Percentiles rank a stretch among this genome's conserved stretches.
phyloP scores from a whole-genome alignment of 2,329 filamentous ascomycete species.

The Stachybotrys chlorohalonatus region DNA sequence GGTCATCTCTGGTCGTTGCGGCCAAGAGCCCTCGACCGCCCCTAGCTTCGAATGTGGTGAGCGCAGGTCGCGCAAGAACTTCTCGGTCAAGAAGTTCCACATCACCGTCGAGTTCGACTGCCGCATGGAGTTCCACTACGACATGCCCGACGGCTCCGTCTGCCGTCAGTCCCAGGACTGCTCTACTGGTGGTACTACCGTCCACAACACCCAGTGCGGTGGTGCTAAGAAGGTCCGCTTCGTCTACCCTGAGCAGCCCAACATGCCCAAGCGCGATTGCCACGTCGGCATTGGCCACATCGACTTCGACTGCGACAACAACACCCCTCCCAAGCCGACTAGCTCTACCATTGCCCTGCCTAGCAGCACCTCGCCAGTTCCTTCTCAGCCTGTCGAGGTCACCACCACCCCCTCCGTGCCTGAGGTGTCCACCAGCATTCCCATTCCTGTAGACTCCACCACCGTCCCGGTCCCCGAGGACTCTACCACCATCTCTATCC shows the following conservation, averaged over 20 bases:
- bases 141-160: slow-evolving; percentile 69
- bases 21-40: slow-evolving; percentile 32
- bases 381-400: background rate
- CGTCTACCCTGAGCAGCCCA: slow-evolving; percentile 50
- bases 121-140: slow-evolving; percentile 78
- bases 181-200: slow-evolving; percentile 54
- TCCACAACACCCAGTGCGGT: slow-evolving; percentile 85
- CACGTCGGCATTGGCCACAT: slow-evolving; percentile 66
- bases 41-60: slow-evolving; percentile 47
- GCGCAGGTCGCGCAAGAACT: slow-evolving; percentile 33
- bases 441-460: slow-evolving; percentile 6
- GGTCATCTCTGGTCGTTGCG: slow-evolving; percentile 50
- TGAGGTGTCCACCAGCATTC: slow-evolving; percentile 3
- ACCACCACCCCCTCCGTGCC: background rate
- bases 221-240: slow-evolving; percentile 77
- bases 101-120: slow-evolving; percentile 66
- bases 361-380: background rate
- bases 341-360: background rate
- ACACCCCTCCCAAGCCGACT: slow-evolving; percentile 7
- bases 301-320: slow-evolving; percentile 59
- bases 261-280: slow-evolving; percentile 47
- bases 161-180: slow-evolving; percentile 74
- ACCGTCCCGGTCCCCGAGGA: slow-evolving; percentile 10
- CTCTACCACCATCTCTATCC: background rate
- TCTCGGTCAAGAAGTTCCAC: slow-evolving; percentile 70